Evolutionary conservation across 2,329 filamentous ascomycete species (phyloP), one percentile per base, ranked within the genome.

Genomic region (Alternaria arborescens): DNA sequence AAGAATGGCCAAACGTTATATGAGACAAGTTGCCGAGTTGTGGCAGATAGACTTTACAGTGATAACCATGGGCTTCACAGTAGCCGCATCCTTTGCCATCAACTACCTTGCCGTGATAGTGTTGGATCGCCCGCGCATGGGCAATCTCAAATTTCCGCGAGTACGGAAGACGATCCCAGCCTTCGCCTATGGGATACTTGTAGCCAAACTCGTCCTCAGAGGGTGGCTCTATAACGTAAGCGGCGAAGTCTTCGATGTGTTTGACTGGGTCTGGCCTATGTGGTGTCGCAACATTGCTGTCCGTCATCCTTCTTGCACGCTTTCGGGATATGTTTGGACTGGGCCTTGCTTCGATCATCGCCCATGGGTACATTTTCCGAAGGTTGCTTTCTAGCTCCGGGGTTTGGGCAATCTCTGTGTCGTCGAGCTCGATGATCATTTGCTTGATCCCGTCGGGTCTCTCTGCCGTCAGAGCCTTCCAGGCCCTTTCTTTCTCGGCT

Each of bases 51-150:
- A 60, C 58, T 36, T 46, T 64, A 32, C 64, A 66, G 3, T 44
- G 47, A 36, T 53, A 61, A 22, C 44, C 52, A 8, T 54, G 22
- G 22, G 32, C 30, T 20, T 40, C 26, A 47, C 61, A 66, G 8
- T 46, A 50, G 14, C 55, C 53, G n/a, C 61, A 58, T 30, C 44
- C 41, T 34, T 16, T 28, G n/a, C 40, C 48, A 38, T 55, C 36
- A 14, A 47, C 41, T 18, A 24, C 38, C 26, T 51, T 52, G 22
- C 64, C 58, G 41, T 57, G 58, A 14, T 22, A 34, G 14, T 41
- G 8, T 28, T 64, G 64, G 12, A 66, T 66, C 8, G 53, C 52
- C 44, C 58, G 52, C 34, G 61, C 64, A 34, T 64, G 61, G 14
- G 64, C 64, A 41, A 66, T 44, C 18, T 55, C 42, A 7, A 61